A percentile compares a stretch with the other conserved stretches of the same genome.
These are phyloP conservation scores for Climacium dendroides DNA, from an alignment of 225 moss, liverwort and hornwort species.

Conservation along the genomic window DNA sequence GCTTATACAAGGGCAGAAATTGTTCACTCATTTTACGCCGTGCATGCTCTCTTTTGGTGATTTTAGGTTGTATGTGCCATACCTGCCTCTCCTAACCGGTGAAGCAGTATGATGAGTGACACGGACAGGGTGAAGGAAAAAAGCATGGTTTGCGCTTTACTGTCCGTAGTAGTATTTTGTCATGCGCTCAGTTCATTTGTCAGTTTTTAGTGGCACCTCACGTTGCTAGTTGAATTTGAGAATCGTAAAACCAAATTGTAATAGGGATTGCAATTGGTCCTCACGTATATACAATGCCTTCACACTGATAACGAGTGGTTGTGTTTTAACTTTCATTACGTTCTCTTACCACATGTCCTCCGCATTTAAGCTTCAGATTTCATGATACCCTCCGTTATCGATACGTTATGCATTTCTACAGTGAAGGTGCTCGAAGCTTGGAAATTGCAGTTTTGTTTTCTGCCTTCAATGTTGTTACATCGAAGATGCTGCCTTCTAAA, in stretches of 20 bases:
- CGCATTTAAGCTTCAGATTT: neutral
- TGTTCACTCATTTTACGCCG: neutral
- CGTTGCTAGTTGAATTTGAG: neutral
- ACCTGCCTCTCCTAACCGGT: too few relatives aligned
- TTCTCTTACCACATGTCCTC: too few relatives aligned
- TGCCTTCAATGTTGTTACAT: fast-evolving
- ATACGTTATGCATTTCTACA: fast-evolving
- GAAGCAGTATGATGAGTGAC: too few relatives aligned
- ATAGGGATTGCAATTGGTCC: neutral
- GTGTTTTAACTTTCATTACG: too few relatives aligned
- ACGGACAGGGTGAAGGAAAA: neutral
- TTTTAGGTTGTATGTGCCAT: neutral
- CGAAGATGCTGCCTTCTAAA: too few relatives aligned
- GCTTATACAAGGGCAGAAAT: neutral
- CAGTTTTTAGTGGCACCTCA: neutral
- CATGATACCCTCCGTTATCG: fast-evolving
- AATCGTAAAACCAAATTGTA: too few relatives aligned
- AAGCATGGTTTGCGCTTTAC: neutral
- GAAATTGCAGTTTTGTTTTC: neutral
- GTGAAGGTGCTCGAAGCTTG: fast-evolving
- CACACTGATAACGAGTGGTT: neutral
- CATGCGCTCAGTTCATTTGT: neutral
- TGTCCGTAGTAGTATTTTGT: too few relatives aligned
- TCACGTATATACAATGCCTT: fast-evolving
- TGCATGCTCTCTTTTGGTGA: too few relatives aligned